Evolutionary conservation across 2,329 filamentous ascomycete genomes (phyloP).

Genomic region (Aspergillus sp.): DNA sequence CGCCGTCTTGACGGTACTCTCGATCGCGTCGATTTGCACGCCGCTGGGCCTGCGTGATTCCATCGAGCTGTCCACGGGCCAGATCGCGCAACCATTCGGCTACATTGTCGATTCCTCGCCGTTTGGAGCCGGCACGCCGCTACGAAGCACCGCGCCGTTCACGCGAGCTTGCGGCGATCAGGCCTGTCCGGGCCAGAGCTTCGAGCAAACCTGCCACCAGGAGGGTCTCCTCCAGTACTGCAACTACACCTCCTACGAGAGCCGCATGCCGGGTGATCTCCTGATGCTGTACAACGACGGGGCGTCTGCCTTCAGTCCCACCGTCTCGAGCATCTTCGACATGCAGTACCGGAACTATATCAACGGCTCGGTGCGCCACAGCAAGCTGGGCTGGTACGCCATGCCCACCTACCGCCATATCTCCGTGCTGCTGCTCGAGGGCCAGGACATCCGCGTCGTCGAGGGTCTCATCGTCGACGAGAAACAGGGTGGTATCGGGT

Average conservation of each 20-base stretch:
- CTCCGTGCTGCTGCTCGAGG: conserved; percentile 30
- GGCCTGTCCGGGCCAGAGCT: conserved; percentile 12
- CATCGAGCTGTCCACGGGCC: conserved; percentile 22
- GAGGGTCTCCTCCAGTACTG: not conserved
- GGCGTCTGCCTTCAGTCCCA: conserved; percentile 12
- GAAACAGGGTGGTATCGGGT: conserved; percentile 43
- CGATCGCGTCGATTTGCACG: conserved; percentile 46
- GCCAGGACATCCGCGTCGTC: conserved; percentile 32
- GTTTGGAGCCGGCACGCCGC: conserved; percentile 41
- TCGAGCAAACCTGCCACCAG: not conserved
- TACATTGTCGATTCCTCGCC: conserved; percentile 40
- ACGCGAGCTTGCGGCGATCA: conserved; percentile 31
- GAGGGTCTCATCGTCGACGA: conserved; percentile 49
- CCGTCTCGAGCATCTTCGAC: conserved; percentile 46
- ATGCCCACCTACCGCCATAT: conserved; percentile 29
- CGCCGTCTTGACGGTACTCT: conserved; percentile 31
- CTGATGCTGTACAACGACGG: conserved; percentile 42
- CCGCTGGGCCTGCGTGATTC: conserved; percentile 48
- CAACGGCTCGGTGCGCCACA: conserved; percentile 5
- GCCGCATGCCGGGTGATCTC: conserved; percentile 33
- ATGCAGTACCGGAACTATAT: conserved; percentile 37
- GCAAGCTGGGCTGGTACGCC: not conserved
- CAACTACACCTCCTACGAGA: conserved; percentile 26
- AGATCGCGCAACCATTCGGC: conserved; percentile 28
- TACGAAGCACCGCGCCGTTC: conserved; percentile 31